These are phyloP conservation scores for Primulina huaijiensis DNA, from an alignment of 257 asterid genomes.

Conservation along the genomic window DNA sequence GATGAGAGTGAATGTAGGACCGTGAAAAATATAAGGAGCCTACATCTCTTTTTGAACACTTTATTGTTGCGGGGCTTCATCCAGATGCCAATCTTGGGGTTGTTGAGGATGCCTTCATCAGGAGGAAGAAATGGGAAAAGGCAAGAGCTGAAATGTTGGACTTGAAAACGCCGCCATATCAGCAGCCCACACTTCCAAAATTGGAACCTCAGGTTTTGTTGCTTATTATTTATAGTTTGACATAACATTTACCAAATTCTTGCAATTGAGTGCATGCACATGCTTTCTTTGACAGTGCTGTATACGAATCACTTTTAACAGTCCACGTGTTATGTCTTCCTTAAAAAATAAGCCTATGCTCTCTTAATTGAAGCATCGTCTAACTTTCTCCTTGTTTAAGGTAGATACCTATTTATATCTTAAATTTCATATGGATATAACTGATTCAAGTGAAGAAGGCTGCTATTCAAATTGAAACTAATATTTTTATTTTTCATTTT, in stretches of 20 bases:
- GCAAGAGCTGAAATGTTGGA: slow-evolving; percentile 39
- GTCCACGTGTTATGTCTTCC: background rate
- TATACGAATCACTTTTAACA: slow-evolving; percentile 11
- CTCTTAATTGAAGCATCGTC: slow-evolving; percentile 2
- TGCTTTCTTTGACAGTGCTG: slow-evolving; percentile 7
- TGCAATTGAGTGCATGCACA: slow-evolving; percentile 5
- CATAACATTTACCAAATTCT: slow-evolving; percentile 8
- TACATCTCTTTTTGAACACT: slow-evolving; percentile 78
- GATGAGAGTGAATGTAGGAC: slow-evolving; percentile 56
- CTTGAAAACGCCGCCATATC: slow-evolving; percentile 34
- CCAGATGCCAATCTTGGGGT: slow-evolving; percentile 80
- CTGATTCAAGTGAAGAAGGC: slow-evolving; percentile 13
- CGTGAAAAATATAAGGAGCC: slow-evolving; percentile 77
- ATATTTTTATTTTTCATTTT: slow-evolving; percentile 5
- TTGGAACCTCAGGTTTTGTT: slow-evolving; percentile 79
- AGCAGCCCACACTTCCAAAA: slow-evolving; percentile 55
- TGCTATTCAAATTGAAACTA: background rate
- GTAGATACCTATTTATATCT: background rate
- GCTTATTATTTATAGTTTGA: slow-evolving; percentile 21
- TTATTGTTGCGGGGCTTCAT: slow-evolving; percentile 75
- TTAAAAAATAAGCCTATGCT: slow-evolving; percentile 5
- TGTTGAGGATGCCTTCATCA: slow-evolving; percentile 71
- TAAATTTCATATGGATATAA: slow-evolving; percentile 15
- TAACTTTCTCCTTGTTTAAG: slow-evolving; percentile 12
- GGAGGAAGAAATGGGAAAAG: slow-evolving; percentile 58